These are phyloP conservation scores for Boletus eberwhitei DNA, from an alignment of 768 basidiomycete genomes.

Conservation along the genomic window DNA sequence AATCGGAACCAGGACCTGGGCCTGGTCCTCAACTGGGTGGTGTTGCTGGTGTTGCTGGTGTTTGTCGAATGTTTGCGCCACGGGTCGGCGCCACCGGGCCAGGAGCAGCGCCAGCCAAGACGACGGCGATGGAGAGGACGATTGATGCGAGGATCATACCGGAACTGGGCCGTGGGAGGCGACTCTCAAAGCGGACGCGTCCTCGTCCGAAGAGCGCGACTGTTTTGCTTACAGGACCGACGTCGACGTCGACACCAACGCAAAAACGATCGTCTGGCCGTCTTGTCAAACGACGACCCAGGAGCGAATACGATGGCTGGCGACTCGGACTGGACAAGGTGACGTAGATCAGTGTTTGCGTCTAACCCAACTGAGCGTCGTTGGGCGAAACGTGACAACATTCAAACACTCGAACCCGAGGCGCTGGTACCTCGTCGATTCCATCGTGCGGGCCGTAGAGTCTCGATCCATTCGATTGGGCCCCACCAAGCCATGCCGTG, in stretches of 20 bases:
- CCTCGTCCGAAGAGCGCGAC: constrained; percentile 2
- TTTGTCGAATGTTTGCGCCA: constrained; percentile 6
- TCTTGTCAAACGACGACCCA: constrained; percentile 10
- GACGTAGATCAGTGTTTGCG: not conserved
- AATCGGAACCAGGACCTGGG: not conserved
- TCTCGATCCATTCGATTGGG: not conserved
- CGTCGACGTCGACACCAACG: constrained; percentile 2
- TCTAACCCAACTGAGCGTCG: not conserved
- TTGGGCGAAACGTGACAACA: no score
- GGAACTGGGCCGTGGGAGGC: not conserved
- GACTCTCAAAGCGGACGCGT: not conserved
- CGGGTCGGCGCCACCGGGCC: constrained; percentile 15
- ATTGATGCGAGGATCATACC: not conserved
- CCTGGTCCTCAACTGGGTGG: not conserved
- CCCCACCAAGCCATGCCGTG: not conserved
- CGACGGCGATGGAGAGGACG: not conserved
- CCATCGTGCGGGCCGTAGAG: not conserved
- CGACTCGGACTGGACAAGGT: not conserved
- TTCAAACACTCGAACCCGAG: not conserved
- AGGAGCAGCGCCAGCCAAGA: not conserved
- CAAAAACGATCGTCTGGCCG: not conserved
- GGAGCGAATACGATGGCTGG: not conserved
- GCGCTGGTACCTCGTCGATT: not conserved
- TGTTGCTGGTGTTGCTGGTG: not conserved
- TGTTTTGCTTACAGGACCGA: not conserved